Evolutionary conservation across 495 filamentous ascomycete species (phyloP).

Genomic region (Penicillium bovifimosum): DNA sequence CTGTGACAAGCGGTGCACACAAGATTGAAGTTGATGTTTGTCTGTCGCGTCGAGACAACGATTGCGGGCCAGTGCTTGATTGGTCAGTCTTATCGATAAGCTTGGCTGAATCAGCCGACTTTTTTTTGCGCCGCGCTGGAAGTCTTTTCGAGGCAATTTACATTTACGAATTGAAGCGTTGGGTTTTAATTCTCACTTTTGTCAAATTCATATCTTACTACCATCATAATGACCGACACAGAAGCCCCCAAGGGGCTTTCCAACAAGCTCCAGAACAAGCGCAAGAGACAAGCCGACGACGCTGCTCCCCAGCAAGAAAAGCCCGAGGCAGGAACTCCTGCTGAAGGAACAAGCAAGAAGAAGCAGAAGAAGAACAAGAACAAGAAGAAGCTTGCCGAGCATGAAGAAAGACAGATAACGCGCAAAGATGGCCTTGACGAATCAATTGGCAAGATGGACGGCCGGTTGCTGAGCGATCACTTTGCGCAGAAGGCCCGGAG

Average conservation of each 20-base stretch:
- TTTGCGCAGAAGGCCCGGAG: constrained; percentile 69
- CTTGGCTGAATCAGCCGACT: constrained; percentile 24
- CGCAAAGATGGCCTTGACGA: constrained; percentile 67
- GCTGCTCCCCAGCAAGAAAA: constrained; percentile 17
- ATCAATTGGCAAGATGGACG: constrained; percentile 77
- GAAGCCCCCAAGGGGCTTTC: constrained; percentile 24
- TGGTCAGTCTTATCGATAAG: constrained; percentile 37
- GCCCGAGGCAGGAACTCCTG: constrained; percentile 21
- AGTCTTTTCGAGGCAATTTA: not conserved
- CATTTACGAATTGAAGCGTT: constrained; percentile 2
- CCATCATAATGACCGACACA: constrained; percentile 18
- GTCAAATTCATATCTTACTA: not conserved
- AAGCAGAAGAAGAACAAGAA: constrained; percentile 51
- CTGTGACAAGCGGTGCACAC: not conserved
- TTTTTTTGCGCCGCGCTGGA: constrained; percentile 16
- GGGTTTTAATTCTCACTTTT: not conserved
- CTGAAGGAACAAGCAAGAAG: constrained; percentile 34
- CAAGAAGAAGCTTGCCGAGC: constrained; percentile 43
- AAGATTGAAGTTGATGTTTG: constrained; percentile 4
- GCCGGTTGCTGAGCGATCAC: constrained; percentile 76
- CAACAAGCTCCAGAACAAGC: constrained; percentile 44
- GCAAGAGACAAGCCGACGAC: constrained; percentile 48
- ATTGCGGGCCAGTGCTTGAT: constrained; percentile 15
- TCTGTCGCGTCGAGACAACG: constrained; percentile 24
- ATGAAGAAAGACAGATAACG: constrained; percentile 52